These are phyloP conservation scores for Malassezia psittaci DNA, from an alignment of 1,284 basidiomycete genomes.

Conservation along the genomic window DNA sequence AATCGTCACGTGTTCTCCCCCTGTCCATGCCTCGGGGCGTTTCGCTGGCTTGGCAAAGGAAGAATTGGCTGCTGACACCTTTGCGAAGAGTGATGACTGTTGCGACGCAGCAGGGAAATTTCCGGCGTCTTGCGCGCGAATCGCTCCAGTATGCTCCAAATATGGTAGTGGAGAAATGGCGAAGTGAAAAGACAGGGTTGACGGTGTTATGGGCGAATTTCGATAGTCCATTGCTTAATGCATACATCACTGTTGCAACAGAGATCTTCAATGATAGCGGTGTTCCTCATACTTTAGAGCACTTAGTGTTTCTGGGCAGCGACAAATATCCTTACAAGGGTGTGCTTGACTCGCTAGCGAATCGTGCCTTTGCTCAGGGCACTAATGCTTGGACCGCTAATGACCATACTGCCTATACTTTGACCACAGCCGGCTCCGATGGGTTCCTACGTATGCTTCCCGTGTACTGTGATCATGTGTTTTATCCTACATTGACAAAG, in stretches of 20 bases:
- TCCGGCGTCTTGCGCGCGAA: conserved; percentile 64
- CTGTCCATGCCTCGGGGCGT: conserved; percentile 2
- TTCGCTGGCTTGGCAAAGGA: background rate
- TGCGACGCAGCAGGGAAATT: conserved; percentile 55
- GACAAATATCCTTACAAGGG: conserved; percentile 76
- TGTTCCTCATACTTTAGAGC: conserved; percentile 43
- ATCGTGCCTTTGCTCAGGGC: conserved; percentile 76
- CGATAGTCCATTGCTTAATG: conserved; percentile 76
- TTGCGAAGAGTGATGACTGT: background rate
- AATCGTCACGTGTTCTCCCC: background rate
- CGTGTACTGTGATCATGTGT: conserved; percentile 90
- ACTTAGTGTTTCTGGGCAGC: conserved; percentile 44
- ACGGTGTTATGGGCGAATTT: conserved; percentile 53
- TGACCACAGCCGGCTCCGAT: conserved; percentile 90
- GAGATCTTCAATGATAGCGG: conserved; percentile 61
- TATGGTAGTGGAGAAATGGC: conserved; percentile 71
- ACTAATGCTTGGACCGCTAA: conserved; percentile 61
- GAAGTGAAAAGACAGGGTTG: conserved; percentile 65
- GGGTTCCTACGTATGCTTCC: conserved; percentile 90
- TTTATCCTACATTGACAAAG: conserved; percentile 88
- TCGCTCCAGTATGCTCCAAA: conserved; percentile 63
- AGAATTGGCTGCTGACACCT: background rate
- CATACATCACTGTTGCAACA: conserved; percentile 81
- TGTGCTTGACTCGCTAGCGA: conserved; percentile 91
- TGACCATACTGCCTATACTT: conserved; percentile 67